Evolutionary conservation across 306 rosid species (phyloP), one percentile per base, ranked within the genome.

Genomic region (Lathyrus aphaca): DNA sequence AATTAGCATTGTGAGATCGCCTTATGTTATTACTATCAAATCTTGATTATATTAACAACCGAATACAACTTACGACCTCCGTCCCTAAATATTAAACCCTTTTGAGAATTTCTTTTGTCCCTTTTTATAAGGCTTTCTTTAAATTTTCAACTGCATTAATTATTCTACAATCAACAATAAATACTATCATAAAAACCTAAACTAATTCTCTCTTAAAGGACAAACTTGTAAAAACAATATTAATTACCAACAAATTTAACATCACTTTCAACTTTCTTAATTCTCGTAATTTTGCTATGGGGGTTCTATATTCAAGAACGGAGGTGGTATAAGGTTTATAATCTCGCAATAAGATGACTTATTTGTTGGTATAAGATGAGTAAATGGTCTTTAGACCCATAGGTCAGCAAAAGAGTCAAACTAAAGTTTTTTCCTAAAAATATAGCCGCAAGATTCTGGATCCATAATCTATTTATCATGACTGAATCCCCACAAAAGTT

Each of bases 401-500:
- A 11, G 48, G 39, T 64, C 18, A 71, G 56, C 51, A 55, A 16
- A 59, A 63, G 66, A 50, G 19, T n/a, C 32, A 21, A 51, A 18
- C 15, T 9, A 25, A 57, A 1, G 17, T 77, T 56, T 77, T 66
- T 35, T 14, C 21, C 35, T 7, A 30, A 30, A 30, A 30, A 30
- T 30, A 30, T 30, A 30, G 35, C 35, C 16, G 10, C 14, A 51
- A 60, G 74, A 57, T 60, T 48, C 69, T 64, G 43, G 63, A 69
- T 38, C 48, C 54, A 69, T 19, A 68, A 74, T 68, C 57, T 74
- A 9, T 56, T 48, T 61, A 5, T 32, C 48, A 32, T n/a, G 71
- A 51, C 46, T 62, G 27, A 61, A 69, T 65, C 35, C 64, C 35
- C 3, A 30, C 7, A 30, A 30, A 30, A 4, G 4, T 30, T 30